Evolutionary conservation across 192 early-diverging fungal genomes (phyloP), one percentile per base, ranked within the genome.

Genomic region (Coemansia sp.): DNA sequence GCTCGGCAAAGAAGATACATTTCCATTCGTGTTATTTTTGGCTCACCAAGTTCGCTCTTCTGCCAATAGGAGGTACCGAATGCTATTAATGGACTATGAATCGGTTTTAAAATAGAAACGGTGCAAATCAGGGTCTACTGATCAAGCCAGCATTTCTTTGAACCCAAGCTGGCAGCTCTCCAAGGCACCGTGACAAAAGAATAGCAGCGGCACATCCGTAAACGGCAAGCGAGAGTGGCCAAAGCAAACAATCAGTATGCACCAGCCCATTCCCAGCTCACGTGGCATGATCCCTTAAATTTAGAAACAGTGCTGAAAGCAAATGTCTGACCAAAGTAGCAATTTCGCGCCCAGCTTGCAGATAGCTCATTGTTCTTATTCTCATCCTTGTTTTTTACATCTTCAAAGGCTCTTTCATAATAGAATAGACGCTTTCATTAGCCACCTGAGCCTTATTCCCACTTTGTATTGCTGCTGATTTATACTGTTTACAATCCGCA

Each of bases 211-310:
- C 45, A 48, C 11, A 48, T 3, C 9, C 45, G 12, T 8, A 48
- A 12, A 48, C 45, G 3, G 45, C 12, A 48, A 41, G 39, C 11
- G 8, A 4, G 17, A 3, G 45, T 15, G 45, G 45, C 45, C 3
- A 15, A 48, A 5, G 14, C 45, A 15, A 12, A 48, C 45, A 48
- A 48, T 48, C 8, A 15, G 17, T 15, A 48, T 48, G 14, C 45
- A 48, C 45, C 17, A 48, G 12, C 45, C 22, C 22, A 28, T 28
- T 28, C 22, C 8, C 17, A 12, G 14, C 5, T 36, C 57, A 59
- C 57, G 57, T 59, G 57, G 57, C 20, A 4, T n/a, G 35, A 59
- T 37, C 57, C 57, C 57, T 36, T 59, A 59, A 59, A 48, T 48
- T 48, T 48, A 48, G 45, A 48, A 3, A 48, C 45, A 15, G 17